Percentiles rank a stretch among this genome's conserved stretches.
These are phyloP conservation scores for Raphanus sativus DNA, from an alignment of 345 rosid genomes.

Conservation along the genomic window DNA sequence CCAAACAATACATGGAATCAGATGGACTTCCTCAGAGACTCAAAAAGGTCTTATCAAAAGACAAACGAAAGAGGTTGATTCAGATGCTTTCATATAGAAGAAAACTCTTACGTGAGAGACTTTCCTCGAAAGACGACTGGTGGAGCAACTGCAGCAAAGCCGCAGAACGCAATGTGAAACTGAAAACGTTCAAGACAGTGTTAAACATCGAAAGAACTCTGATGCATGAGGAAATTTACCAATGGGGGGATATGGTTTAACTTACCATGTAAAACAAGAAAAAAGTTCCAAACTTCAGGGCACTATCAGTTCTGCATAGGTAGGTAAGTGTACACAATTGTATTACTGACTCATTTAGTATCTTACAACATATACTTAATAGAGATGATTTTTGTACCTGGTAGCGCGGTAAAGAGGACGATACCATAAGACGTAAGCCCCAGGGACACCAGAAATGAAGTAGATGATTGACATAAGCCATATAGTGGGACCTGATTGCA, in stretches of 20 bases:
- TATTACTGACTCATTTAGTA: background rate
- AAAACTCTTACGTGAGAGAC: conserved; percentile 79
- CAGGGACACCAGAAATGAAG: conserved; percentile 86
- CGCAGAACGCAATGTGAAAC: conserved; percentile 82
- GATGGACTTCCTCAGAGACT: conserved; percentile 8
- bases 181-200: conserved; percentile 44
- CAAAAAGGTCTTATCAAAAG: background rate
- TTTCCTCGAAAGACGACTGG: conserved; percentile 92
- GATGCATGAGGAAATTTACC: conserved; percentile 2
- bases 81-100: conserved; percentile 19
- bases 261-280: conserved; percentile 77
- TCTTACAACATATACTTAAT: conserved; percentile 8
- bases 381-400: conserved; percentile 52
- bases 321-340: conserved; percentile 11
- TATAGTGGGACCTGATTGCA: conserved; percentile 67
- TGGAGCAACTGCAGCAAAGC: conserved; percentile 91
- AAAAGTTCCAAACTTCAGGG: conserved; percentile 90
- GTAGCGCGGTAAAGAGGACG: conserved; percentile 95
- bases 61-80: background rate
- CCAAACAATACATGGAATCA: conserved; percentile 19
- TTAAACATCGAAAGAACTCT: conserved; percentile 1
- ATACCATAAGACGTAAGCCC: conserved; percentile 87
- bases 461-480: conserved; percentile 97
- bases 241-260: conserved; percentile 1
- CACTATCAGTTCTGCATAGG: conserved; percentile 92